These are phyloP conservation scores for Pichia norvegensis DNA, from an alignment of 1,139 yeast species.

Conservation along the genomic window DNA sequence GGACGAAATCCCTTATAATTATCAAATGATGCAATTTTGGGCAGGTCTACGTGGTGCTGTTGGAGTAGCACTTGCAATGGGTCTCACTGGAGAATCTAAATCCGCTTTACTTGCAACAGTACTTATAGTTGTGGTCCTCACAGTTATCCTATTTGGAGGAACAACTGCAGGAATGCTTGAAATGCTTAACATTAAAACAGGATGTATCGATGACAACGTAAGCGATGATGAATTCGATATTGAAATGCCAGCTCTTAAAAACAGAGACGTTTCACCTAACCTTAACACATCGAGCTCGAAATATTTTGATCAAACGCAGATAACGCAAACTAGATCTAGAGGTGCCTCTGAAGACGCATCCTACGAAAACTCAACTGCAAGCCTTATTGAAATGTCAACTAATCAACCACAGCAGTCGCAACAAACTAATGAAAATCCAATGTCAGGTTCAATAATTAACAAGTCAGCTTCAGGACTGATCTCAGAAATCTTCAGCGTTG, in stretches of 20 bases:
- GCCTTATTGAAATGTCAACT: slow-evolving; percentile 33
- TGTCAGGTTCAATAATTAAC: slow-evolving; percentile 1
- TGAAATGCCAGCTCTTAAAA: slow-evolving; percentile 60
- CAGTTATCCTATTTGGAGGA: slow-evolving; percentile 95
- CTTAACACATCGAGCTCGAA: slow-evolving; percentile 9
- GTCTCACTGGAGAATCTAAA: slow-evolving; percentile 90
- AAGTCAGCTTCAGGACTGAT: slow-evolving; percentile 4
- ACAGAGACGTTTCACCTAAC: slow-evolving; percentile 1
- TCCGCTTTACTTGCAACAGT: slow-evolving; percentile 89
- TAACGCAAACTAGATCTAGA: slow-evolving; percentile 18
- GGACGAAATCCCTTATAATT: slow-evolving; percentile 89
- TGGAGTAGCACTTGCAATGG: slow-evolving; percentile 98
- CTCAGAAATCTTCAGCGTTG: slow-evolving; percentile 42
- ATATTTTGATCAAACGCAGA: slow-evolving; percentile 17
- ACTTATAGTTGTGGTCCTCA: slow-evolving; percentile 88
- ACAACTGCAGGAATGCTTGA: slow-evolving; percentile 98
- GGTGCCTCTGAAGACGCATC: slow-evolving; percentile 29
- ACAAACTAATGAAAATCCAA: not conserved
- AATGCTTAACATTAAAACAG: slow-evolving; percentile 84
- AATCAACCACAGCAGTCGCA: slow-evolving; percentile 19
- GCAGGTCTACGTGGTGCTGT: slow-evolving; percentile 99
- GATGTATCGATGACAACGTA: slow-evolving; percentile 74
- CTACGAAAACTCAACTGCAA: slow-evolving; percentile 17
- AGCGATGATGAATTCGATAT: slow-evolving; percentile 94
- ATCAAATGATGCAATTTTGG: slow-evolving; percentile 99